Evolutionary conservation across 176 grass and related monocot species (phyloP).

Genomic region (Carex littledalei): DNA sequence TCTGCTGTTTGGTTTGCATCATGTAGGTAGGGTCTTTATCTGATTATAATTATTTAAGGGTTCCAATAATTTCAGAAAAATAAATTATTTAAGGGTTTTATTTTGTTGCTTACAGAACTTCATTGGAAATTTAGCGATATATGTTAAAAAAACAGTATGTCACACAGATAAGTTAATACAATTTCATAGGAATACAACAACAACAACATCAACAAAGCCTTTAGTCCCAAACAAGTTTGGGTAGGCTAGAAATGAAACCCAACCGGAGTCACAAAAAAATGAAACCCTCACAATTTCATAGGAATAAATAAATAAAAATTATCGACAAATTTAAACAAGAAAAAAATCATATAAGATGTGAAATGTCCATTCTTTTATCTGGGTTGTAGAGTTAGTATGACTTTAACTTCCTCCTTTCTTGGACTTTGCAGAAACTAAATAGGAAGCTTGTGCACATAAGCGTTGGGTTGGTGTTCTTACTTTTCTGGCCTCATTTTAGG

Average conservation of each 20-base stretch:
- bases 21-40: not conserved
- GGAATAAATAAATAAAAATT: not conserved
- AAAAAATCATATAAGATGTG: not conserved
- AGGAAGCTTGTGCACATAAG: slow-evolving; percentile 80
- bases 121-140: not conserved
- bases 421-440: slow-evolving; percentile 52
- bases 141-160: not conserved
- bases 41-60: not conserved
- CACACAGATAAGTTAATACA: not conserved
- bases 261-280: no score
- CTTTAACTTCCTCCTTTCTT: not conserved
- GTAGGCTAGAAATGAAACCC: no score
- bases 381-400: not conserved
- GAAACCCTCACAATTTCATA: not conserved
- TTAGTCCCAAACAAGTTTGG: no score
- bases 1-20: not conserved
- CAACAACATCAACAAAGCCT: not conserved
- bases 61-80: not conserved
- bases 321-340: no score
- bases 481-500: slow-evolving; percentile 87
- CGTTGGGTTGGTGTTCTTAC: slow-evolving; percentile 50
- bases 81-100: not conserved
- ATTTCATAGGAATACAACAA: not conserved
- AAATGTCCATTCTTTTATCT: not conserved
- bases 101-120: not conserved